Conservation (phyloP, 352 stramenopile species). For the Blastocystis hominis region DNA sequence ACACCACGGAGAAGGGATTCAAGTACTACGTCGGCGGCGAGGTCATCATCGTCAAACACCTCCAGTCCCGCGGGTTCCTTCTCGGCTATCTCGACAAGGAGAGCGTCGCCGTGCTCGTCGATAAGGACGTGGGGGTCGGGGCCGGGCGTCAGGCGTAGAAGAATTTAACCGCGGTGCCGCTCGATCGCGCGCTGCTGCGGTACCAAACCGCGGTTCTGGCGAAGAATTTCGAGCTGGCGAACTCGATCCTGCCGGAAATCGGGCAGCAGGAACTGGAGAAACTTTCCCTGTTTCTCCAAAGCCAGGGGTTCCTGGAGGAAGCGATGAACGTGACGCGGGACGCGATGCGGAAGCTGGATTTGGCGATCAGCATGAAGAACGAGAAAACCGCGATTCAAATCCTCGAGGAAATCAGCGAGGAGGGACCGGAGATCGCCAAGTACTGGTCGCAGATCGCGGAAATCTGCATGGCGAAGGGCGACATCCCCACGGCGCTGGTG, state of each 20-base stretch:
- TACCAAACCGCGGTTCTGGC: constrained; percentile 96
- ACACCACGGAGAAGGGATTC: constrained; percentile 79
- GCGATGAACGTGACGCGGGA: constrained; percentile 47
- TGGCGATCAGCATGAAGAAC: constrained; percentile 45
- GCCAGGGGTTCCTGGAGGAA: constrained; percentile 43
- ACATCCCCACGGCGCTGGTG: constrained; percentile 26
- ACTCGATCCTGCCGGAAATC: constrained; percentile 87
- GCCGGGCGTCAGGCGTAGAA: constrained; percentile 61
- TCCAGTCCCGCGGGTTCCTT: constrained; percentile 83
- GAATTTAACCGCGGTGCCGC: constrained; percentile 53
- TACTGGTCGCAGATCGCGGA: constrained; percentile 52
- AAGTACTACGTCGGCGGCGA: constrained; percentile 99
- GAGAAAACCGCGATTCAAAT: background rate
- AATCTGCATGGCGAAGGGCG: constrained; percentile 41
- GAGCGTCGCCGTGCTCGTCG: constrained; percentile 92
- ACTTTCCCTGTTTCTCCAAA: constrained; percentile 43
- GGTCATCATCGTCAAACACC: constrained; percentile 90
- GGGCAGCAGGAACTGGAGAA: constrained; percentile 59
- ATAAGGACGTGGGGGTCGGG: constrained; percentile 87
- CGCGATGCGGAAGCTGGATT: constrained; percentile 43
- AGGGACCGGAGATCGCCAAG: constrained; percentile 31
- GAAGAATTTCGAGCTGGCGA: constrained; percentile 91
- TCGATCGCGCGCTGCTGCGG: constrained; percentile 87
- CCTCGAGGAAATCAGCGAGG: background rate
- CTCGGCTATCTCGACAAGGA: constrained; percentile 94